Evolutionary conservation across 768 basidiomycete species (phyloP), one percentile per base, ranked within the genome.

Genomic region (Trametes cubensis): DNA sequence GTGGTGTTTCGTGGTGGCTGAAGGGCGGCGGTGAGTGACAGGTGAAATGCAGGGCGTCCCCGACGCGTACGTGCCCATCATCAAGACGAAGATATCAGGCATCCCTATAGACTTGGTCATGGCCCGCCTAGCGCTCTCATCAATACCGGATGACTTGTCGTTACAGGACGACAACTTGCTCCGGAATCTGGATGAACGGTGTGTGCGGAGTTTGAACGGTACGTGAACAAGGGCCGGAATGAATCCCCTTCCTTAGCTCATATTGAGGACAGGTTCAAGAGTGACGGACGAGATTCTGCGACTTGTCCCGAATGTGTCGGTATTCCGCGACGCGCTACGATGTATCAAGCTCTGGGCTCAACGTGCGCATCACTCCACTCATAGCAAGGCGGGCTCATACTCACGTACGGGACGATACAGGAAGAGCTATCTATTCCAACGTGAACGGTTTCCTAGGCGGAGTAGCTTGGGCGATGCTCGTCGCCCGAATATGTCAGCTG

Each of bases 291-390:
- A 95, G 74, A 97, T 98, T 63, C 76, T 99, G 67, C 88, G 95
- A 51, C 81, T 99, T 23, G 96, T 99, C 2, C 96, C 97, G 13
- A 89, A 98, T 70, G 92, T 95, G 20, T 83, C 88, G 62, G 94
- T 96, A 20, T 99, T 98, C 78, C 88, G 97, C 64, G 94, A 95
- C 69, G 89, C 97, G 13, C 75, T 99, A 63, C 85, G 97, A 66
- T 95, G 95, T 72, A 98, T 99, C 74, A 96, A 98, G 75, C 79
- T 98, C 28, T 99, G 97, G 97, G 97, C 97, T 11, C 90, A 94
- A 77, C 80, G 96, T 96, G 70, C 59, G 92, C 81, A 21, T 41
- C 3, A n/a, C 10, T 26, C 46, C 49, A 42, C 49, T 30, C 53
- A 45, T 6, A 18, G 50, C 25, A 28, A 20, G 39, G 18, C 23